Evolutionary conservation across 2,329 filamentous ascomycete species (phyloP).

Genomic region (Arthrobotrys conoides): DNA sequence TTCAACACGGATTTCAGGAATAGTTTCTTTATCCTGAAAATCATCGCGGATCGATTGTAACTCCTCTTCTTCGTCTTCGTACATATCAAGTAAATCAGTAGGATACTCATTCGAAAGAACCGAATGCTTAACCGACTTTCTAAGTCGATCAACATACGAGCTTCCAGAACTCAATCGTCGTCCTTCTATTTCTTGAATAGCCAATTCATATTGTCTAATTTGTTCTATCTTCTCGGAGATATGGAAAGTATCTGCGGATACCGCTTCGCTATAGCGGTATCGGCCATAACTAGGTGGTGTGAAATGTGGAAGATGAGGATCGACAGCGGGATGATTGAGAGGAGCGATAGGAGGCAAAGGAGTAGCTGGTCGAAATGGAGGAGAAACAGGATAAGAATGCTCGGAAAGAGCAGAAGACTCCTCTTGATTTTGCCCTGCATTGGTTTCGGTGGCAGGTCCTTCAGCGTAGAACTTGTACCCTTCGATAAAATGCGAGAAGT

Average conservation of each 20-base stretch:
- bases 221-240: neutral
- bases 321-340: slow-evolving; percentile 14
- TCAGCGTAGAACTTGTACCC: slow-evolving; percentile 2
- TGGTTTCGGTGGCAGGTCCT: neutral
- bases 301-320: neutral
- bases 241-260: neutral
- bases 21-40: neutral
- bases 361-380: neutral
- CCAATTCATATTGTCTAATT: neutral
- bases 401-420: neutral
- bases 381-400: neutral
- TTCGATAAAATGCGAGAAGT: slow-evolving; percentile 10
- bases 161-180: slow-evolving; percentile 11
- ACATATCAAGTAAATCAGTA: slow-evolving; percentile 1
- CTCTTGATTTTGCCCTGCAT: neutral
- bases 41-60: too few relatives aligned
- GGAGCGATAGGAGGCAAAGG: slow-evolving; percentile 1
- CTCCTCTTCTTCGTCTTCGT: slow-evolving; percentile 5
- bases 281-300: neutral
- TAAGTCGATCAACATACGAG: slow-evolving; percentile 6
- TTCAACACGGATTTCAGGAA: slow-evolving; percentile 21
- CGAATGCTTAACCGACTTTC: slow-evolving; percentile 11
- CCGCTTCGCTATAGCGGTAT: slow-evolving; percentile 3
- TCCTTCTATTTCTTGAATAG: neutral
- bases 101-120: neutral